phyloP scores from a whole-genome alignment of 2,329 filamentous ascomycete genomes.

The Emergomyces africanus region DNA sequence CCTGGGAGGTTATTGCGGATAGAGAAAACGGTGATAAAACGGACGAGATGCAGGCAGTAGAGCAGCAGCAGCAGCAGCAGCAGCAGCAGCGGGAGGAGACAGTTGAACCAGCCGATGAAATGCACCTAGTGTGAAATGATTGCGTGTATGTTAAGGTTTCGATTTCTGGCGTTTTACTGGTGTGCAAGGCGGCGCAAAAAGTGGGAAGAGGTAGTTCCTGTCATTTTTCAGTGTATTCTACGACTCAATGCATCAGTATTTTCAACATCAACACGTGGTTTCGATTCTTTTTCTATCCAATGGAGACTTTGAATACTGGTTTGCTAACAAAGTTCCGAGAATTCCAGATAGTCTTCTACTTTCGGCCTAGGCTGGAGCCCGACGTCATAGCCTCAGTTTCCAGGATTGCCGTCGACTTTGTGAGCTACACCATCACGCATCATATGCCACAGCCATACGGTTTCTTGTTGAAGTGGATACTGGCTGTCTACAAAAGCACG shows the following conservation, averaged over 20 bases:
- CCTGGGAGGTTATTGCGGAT: conserved; percentile 6
- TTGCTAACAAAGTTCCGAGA: not conserved
- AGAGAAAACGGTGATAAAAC: not conserved
- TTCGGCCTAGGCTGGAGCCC: not conserved
- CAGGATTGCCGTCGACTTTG: not conserved
- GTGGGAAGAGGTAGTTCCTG: not conserved
- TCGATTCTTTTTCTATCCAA: not conserved
- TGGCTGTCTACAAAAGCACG: not conserved
- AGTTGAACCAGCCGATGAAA: conserved; percentile 7
- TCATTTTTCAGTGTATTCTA: not conserved
- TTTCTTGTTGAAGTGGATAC: not conserved
- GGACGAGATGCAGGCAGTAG: not conserved
- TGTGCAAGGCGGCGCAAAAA: not conserved
- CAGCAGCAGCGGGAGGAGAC: conserved; percentile 3
- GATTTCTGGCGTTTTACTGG: not conserved
- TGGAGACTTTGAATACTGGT: no score
- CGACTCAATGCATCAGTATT: not conserved
- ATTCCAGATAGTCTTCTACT: no score
- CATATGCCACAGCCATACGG: not conserved
- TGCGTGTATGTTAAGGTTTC: not conserved
- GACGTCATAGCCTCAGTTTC: not conserved
- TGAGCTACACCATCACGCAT: not conserved
- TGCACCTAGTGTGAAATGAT: conserved; percentile 8
- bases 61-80: not conserved
- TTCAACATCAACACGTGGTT: not conserved